phyloP scores from a whole-genome alignment of 2,329 filamentous ascomycete species.

The Pseudogymnoascus verrucosus region DNA sequence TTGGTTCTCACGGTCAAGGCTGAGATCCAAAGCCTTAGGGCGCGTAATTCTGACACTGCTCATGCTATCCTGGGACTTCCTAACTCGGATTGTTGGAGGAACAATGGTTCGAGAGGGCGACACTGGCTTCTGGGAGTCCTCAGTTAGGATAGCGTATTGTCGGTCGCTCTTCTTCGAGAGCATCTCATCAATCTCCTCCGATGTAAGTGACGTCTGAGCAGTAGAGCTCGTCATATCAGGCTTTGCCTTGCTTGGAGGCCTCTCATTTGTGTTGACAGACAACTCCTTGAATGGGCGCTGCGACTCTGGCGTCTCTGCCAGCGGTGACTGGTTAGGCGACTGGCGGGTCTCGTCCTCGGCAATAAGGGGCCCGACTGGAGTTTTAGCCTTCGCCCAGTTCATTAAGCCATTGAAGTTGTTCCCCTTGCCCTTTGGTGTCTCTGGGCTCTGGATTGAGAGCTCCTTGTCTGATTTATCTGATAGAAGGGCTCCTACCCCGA shows the following conservation, averaged over 20 bases:
- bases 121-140: constrained; percentile 18
- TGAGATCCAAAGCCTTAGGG: constrained; percentile 29
- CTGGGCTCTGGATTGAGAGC: constrained; percentile 28
- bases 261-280: constrained; percentile 46
- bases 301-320: constrained; percentile 44
- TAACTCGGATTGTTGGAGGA: constrained; percentile 34
- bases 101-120: constrained; percentile 26
- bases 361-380: constrained; percentile 39
- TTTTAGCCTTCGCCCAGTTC: constrained; percentile 37
- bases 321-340: constrained; percentile 39
- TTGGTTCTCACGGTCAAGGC: constrained; percentile 31
- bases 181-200: constrained; percentile 70
- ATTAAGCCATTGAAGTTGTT: constrained; percentile 33
- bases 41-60: constrained; percentile 35
- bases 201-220: constrained; percentile 78
- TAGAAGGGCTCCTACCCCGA: constrained; percentile 36
- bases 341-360: constrained; percentile 59
- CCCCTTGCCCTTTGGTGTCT: constrained; percentile 32
- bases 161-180: constrained; percentile 45
- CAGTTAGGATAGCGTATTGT: constrained; percentile 20
- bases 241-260: constrained; percentile 32
- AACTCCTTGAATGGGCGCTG: constrained; percentile 54
- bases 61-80: constrained; percentile 43
- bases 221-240: constrained; percentile 57
- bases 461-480: constrained; percentile 32